These are phyloP conservation scores for Suillus hirtellus DNA, from an alignment of 768 basidiomycete species.

Conservation along the genomic window DNA sequence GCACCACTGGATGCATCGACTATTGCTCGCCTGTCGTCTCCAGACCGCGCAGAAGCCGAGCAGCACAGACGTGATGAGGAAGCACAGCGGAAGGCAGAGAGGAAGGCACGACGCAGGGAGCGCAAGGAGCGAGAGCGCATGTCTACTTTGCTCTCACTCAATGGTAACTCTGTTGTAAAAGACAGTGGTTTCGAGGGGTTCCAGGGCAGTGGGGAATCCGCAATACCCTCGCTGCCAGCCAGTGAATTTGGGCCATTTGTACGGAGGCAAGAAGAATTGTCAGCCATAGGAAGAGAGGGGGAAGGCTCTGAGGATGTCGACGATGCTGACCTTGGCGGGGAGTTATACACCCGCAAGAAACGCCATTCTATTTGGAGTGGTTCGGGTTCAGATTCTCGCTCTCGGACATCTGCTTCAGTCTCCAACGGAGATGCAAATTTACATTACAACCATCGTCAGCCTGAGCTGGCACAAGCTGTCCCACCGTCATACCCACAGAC, in stretches of 20 bases:
- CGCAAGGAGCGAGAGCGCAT: slow-evolving; percentile 45
- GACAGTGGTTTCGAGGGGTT: slow-evolving; percentile 63
- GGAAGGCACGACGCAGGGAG: slow-evolving; percentile 46
- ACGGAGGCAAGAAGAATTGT: slow-evolving; percentile 15
- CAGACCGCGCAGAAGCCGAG: slow-evolving; percentile 35
- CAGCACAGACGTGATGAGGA: slow-evolving; percentile 39
- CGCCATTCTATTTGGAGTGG: slow-evolving; percentile 35
- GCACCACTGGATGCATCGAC: slow-evolving; percentile 59
- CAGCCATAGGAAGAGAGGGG: slow-evolving; percentile 1
- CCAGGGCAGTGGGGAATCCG: slow-evolving; percentile 48
- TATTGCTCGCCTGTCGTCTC: slow-evolving; percentile 53
- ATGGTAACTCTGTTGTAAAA: slow-evolving; percentile 25
- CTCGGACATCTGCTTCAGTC: slow-evolving; percentile 56
- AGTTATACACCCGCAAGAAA: slow-evolving; percentile 46
- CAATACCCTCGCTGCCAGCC: neutral
- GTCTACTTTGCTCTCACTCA: slow-evolving; percentile 32
- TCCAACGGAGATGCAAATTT: slow-evolving; percentile 29
- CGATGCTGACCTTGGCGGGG: slow-evolving; percentile 64
- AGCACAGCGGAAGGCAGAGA: slow-evolving; percentile 46
- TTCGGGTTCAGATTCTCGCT: slow-evolving; percentile 57
- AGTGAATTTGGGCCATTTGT: slow-evolving; percentile 32
- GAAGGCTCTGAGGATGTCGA: slow-evolving; percentile 36
- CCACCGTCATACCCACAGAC: slow-evolving; percentile 29
- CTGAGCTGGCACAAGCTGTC: slow-evolving; percentile 21
- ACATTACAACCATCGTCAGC: slow-evolving; percentile 28